Percentiles rank a stretch among this genome's conserved stretches.
Evolutionary conservation across 2,329 filamentous ascomycete species (phyloP).

Genomic region (Fusarium brachygibbosum): DNA sequence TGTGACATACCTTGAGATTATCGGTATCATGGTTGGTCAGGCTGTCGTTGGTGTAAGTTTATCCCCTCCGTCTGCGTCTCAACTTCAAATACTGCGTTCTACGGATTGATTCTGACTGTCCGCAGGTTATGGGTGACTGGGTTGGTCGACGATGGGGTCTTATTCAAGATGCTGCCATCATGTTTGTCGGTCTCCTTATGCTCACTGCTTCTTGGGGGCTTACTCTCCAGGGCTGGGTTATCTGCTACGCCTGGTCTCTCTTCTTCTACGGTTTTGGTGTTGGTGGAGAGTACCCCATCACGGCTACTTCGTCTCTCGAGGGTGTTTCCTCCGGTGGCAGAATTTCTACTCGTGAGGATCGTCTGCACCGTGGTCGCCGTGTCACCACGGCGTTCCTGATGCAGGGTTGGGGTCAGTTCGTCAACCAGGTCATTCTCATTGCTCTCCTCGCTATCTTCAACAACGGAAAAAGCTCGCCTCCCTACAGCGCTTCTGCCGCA

Average conservation of each 20-base stretch:
- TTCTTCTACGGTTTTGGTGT: conserved; percentile 80
- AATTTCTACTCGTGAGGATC: conserved; percentile 90
- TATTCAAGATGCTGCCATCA: conserved; percentile 93
- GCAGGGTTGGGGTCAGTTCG: conserved; percentile 97
- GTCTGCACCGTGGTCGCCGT: conserved; percentile 94
- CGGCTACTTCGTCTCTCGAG: conserved; percentile 94
- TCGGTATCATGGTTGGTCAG: conserved; percentile 95
- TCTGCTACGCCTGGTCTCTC: conserved; percentile 94
- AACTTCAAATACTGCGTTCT: background rate
- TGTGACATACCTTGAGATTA: conserved; percentile 91
- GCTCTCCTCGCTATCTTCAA: conserved; percentile 90
- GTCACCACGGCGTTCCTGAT: conserved; percentile 97
- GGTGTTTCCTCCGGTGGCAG: conserved; percentile 88
- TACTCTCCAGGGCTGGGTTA: conserved; percentile 92
- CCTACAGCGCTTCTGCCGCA: conserved; percentile 81
- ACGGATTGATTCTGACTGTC: conserved; percentile 32
- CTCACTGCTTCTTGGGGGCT: conserved; percentile 91
- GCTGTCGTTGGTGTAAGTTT: conserved; percentile 81
- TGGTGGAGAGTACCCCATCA: conserved; percentile 96
- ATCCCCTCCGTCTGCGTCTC: background rate
- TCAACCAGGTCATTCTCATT: conserved; percentile 93
- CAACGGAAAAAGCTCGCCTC: conserved; percentile 77
- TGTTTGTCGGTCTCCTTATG: conserved; percentile 94
- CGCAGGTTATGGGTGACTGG: conserved; percentile 73
- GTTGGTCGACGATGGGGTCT: conserved; percentile 94